Base-by-base conservation (phyloP, 2,329 filamentous ascomycete species). In the Pestalotiopsis sp. region DNA sequence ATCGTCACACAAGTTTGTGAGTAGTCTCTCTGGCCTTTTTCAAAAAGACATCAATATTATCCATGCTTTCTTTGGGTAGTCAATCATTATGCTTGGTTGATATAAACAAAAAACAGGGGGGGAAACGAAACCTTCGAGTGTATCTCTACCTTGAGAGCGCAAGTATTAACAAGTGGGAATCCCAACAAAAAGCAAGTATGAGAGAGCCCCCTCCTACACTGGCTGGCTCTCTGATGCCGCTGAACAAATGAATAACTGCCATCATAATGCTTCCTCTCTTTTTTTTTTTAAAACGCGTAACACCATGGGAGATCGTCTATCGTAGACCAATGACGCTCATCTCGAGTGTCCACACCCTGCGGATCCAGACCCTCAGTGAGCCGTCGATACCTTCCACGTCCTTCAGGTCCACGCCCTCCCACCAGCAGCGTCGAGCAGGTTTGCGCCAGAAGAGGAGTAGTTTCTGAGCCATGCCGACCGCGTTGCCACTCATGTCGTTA, bases 381-480 rank as follows among this genome's bases (percentile, higher is more conserved):
- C 95, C 95, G 65, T 97, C 90, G 7, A 98, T 92, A 14, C 96
- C 96, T 65, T 97, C 94, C 13, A 99, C 93, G 72, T 93, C 87
- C 20, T 96, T 90, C 59, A 99, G 86, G 80, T 98, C 95, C 49
- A 99, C 92, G 27, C 96, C 96, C 80, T 99, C 96, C 96, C 96
- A 99, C 96, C 96, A 99, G 85, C 96, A 99, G 79, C 96, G 89
- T 70, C 96, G 87, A 14, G 96, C 96, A 17, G 96, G 96, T 82
- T 99, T 99, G 73, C 96, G 90, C 96, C 96, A 99, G 85, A 99
- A 99, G 3, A 99, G 87, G 14, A 99, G 87, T 61, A 99, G 88
- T 83, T 99, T 99, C 81, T 99, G 96, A 13, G 96, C 96, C 96
- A 99, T 99, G 66, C 95, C 95, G 20, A 98, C 94, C 0, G 94